Base-by-base conservation (phyloP, 129 eudicot species). In the Pseudognaphalium luteoalbum region DNA sequence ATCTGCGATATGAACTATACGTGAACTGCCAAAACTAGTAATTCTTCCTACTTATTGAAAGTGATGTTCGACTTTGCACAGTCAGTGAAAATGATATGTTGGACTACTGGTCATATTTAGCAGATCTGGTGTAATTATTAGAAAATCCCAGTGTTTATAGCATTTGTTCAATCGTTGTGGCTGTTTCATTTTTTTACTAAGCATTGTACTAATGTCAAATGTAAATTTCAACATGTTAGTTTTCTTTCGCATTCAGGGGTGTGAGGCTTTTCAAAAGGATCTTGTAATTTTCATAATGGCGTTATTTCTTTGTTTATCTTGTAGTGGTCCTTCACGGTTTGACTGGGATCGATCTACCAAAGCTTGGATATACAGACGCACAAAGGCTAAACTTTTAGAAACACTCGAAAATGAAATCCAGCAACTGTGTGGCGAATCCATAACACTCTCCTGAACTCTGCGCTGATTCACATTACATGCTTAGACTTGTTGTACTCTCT, bases 241-340 rank as follows among this genome's bases (percentile, higher is more conserved):
- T 14, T 47, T 47, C 17, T 47, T 47, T 47, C 1, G 1, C 1
- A 11, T 47, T 47, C 47, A 41, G 47, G 47, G 12, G 47, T 41
- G 47, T 41, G 47, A 41, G 47, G 47, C 14, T 47, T 14, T 47
- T 47, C n/a, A 47, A 1, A 11, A 47, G n/a, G n/a, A 14, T 14
- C 54, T 47, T 47, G 21, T 6, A 25, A 7, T 65, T n/a, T 8
- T 33, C 7, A 33, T 32, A 12, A 65, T 29, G 21, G 4, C 30
- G 29, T 12, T 59, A 50, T 78, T 67, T 37, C 19, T 29, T 63
- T 78, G 56, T 41, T 80, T 74, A 0, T 70, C 17, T 15, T 86
- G 92, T 87, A 95, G 99, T 86, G 97, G 99, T 62, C 99, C 99
- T 15, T 91, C 99, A 25, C 81, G 99, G 75, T 95, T 85, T 75